Conservation (phyloP, 2,329 filamentous ascomycete genomes). For the Cytospora piceicola region DNA sequence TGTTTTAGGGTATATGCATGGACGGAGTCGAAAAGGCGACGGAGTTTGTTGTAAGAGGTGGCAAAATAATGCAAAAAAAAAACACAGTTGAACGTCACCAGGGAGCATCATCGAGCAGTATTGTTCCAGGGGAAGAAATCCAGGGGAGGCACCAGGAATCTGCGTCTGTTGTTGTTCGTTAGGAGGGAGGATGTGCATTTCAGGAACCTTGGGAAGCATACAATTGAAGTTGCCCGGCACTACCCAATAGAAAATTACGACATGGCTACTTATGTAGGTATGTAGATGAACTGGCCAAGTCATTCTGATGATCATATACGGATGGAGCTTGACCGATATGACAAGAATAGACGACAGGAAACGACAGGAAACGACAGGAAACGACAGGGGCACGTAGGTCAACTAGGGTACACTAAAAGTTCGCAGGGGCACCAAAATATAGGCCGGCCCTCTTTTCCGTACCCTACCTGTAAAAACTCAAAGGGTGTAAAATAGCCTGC, state of each 20-base stretch:
- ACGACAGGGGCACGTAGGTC: too few species aligned
- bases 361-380: too few species aligned
- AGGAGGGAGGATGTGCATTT: neutral
- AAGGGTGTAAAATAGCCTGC: too few species aligned
- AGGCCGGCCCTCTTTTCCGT: too few species aligned
- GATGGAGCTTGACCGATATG: neutral
- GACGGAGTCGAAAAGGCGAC: slow-evolving; percentile 19
- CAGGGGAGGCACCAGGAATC: too few species aligned
- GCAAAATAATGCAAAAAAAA: neutral
- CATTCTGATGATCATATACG: neutral
- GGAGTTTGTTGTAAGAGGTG: neutral
- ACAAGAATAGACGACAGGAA: neutral
- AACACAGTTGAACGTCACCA: neutral
- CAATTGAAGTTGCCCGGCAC: neutral
- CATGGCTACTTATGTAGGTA: too few species aligned
- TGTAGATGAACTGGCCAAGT: neutral
- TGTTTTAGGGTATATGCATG: slow-evolving; percentile 14
- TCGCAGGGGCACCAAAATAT: too few species aligned
- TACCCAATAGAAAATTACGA: neutral
- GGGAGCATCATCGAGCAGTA: neutral
- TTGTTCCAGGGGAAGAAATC: neutral
- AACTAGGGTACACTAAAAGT: too few species aligned
- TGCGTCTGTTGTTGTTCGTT: neutral
- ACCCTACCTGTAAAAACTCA: too few species aligned
- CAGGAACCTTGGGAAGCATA: neutral